Evolutionary conservation across 495 filamentous ascomycete species (phyloP), one percentile per base, ranked within the genome.

Genomic region (Neurospora sp.): DNA sequence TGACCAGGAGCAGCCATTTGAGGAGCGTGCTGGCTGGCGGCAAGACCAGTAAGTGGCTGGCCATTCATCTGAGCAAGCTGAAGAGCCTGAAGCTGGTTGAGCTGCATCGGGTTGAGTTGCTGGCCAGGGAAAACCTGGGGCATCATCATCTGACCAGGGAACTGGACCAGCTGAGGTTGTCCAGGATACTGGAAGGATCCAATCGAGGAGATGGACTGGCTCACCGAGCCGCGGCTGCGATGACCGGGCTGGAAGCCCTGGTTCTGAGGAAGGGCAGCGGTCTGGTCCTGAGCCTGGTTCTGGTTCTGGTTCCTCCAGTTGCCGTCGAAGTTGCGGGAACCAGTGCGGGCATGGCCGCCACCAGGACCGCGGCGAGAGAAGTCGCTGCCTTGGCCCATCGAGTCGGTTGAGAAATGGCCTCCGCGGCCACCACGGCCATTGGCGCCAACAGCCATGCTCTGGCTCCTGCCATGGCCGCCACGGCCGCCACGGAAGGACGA

Each of bases 271-370:
- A 69, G 39, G 80, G 90, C 90, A 18, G 82, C 78, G 72, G 84
- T 82, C 78, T 87, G 86, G 31, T 84, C 84, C 75, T 89, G 87
- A 49, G 80, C 83, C 73, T 89, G 88, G 73, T 83, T 86, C 77
- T 91, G 92, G 79, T 89, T 90, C 75, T 93, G 96, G 80, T 96
- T 95, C 77, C 96, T 91, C 96, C 96, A 99, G 82, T 99, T 98
- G 75, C 94, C 90, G 75, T 99, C 96, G 82, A 98, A 99, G 80
- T 98, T 99, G 39, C 96, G 88, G 18, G 96, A 99, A 8, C 85
- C 87, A 10, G 90, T 91, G 71, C 96, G 89, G 77, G 88, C 90
- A 81, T 99, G 96, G 72, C 90, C 88, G 42, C 87, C 85, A 39
- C 84, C 82, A 75, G 91, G 91, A 72, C 88, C 88, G 72, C 93